phyloP scores from a whole-genome alignment of 495 filamentous ascomycete species.

The Saxispiralis lemnorum region DNA sequence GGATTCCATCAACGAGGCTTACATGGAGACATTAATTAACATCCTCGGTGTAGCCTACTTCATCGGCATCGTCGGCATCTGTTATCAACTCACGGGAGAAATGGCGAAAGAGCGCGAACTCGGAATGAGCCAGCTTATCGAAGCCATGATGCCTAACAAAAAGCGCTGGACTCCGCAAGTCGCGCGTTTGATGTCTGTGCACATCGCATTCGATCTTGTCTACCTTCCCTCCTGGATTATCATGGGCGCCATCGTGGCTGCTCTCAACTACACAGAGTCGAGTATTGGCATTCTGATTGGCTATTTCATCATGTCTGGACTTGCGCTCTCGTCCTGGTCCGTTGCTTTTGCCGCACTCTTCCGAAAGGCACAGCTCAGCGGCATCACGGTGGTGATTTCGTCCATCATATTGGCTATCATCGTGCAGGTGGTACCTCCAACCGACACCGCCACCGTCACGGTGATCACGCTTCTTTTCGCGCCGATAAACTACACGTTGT shows the following conservation, averaged over 20 bases:
- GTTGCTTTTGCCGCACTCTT: constrained; percentile 29
- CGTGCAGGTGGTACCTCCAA: constrained; percentile 24
- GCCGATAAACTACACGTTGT: constrained; percentile 25
- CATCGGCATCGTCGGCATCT: constrained; percentile 58
- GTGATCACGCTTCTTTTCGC: constrained; percentile 23
- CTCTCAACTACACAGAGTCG: constrained; percentile 25
- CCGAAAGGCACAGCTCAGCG: constrained; percentile 30
- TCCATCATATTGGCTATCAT: constrained; percentile 29
- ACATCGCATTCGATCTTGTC: constrained; percentile 28
- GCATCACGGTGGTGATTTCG: constrained; percentile 27
- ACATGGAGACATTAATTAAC: constrained; percentile 50
- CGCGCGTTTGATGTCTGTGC: constrained; percentile 21
- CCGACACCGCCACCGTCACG: constrained; percentile 17
- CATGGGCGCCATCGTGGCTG: constrained; percentile 23
- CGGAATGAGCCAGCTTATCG: constrained; percentile 26
- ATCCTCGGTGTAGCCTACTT: constrained; percentile 53
- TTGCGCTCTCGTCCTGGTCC: constrained; percentile 27
- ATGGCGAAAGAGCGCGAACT: constrained; percentile 27
- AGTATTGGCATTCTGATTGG: constrained; percentile 25
- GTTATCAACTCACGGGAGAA: constrained; percentile 37
- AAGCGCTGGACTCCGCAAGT: constrained; percentile 24
- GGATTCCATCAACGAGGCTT: constrained; percentile 41
- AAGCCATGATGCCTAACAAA: constrained; percentile 27
- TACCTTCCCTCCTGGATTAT: constrained; percentile 31
- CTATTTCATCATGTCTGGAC: constrained; percentile 26